A percentile compares a stretch with the other conserved stretches of the same genome.
Conservation (phyloP, 2,329 filamentous ascomycete species). For the Fusarium aywerte region DNA sequence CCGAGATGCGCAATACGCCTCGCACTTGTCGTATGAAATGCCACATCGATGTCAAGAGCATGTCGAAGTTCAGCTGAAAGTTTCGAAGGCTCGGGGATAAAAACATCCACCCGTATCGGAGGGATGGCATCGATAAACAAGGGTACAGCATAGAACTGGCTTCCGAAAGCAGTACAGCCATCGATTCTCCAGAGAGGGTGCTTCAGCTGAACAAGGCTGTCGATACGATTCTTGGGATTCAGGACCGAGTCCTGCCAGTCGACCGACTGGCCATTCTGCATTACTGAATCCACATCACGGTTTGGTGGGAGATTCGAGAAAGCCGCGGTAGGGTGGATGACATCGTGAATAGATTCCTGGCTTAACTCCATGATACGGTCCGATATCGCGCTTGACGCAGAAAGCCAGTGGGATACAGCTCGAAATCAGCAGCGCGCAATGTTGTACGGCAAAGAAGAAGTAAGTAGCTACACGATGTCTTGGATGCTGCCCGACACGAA, state of each 20-base stretch:
- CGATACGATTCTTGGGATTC: conserved; percentile 70
- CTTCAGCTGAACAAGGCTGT: conserved; percentile 61
- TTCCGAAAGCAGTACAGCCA: conserved; percentile 66
- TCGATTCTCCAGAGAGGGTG: conserved; percentile 67
- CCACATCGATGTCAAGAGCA: conserved; percentile 59
- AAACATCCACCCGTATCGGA: conserved; percentile 68
- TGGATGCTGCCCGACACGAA: conserved; percentile 28
- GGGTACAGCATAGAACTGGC: conserved; percentile 67
- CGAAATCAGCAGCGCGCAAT: conserved; percentile 23
- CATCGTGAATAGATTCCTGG: conserved; percentile 62
- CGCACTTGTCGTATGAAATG: conserved; percentile 66
- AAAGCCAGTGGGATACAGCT: conserved; percentile 13
- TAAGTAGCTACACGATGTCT: conserved; percentile 38
- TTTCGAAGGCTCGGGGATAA: conserved; percentile 63
- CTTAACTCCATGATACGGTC: conserved; percentile 63
- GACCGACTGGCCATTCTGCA: conserved; percentile 5
- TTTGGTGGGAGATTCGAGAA: conserved; percentile 49
- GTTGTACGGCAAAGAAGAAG: conserved; percentile 37
- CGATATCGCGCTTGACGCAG: conserved; percentile 2
- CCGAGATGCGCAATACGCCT: conserved; percentile 60
- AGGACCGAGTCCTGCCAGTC: conserved; percentile 62
- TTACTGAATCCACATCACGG: conserved; percentile 1
- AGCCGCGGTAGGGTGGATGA: conserved; percentile 68
- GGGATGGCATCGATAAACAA: conserved; percentile 59
- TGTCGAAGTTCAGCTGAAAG: conserved; percentile 55